Evolutionary conservation across 176 grass and related monocot species (phyloP), one percentile per base, ranked within the genome.

Genomic region (Poa pratensis): DNA sequence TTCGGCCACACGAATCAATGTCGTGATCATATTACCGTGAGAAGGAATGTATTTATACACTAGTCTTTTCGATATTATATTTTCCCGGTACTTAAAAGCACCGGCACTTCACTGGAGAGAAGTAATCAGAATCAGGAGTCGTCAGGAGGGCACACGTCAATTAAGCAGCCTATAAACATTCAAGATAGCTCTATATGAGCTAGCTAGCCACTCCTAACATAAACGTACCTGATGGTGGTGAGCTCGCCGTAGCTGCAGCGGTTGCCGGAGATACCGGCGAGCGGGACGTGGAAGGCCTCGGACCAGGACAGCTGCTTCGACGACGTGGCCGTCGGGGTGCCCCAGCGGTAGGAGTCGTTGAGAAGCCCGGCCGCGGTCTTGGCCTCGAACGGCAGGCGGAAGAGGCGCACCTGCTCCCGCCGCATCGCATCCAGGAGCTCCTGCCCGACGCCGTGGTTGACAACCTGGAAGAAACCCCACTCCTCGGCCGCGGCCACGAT

Each of bases 401-500:
- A 98, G 16, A 98, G 81, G 11, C 82, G 85, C 24, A 78, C 77
- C 81, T 95, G 89, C 79, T 98, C 93, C 54, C 79, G 78, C 7
- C 88, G 86, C 79, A 98, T 88, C 67, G 48, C 83, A 8, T 88
- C 85, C 67, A 93, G 82, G 20, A 95, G 82, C 67, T 69, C 86
- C 40, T 46, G 66, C 63, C 61, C 6, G 34, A 98, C 80, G 42
- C 93, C 87, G 77, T 98, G 95, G 87, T 95, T 98, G 57, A 69
- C 49, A 60, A 98, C 91, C 86, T 98, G 95, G 84, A 98, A 95
- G 91, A 98, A 98, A 0, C 93, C 95, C 95, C 95, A 98, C 71
- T 95, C 95, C 2, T 77, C 65, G 3, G 95, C 93, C 1, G 95
- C 95, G 0, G 75, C 52, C 2, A 73, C 65, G 16, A 98, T 95